Evolutionary conservation across 2,329 filamentous ascomycete genomes (phyloP).

Genomic region (Sporothrix pallida): DNA sequence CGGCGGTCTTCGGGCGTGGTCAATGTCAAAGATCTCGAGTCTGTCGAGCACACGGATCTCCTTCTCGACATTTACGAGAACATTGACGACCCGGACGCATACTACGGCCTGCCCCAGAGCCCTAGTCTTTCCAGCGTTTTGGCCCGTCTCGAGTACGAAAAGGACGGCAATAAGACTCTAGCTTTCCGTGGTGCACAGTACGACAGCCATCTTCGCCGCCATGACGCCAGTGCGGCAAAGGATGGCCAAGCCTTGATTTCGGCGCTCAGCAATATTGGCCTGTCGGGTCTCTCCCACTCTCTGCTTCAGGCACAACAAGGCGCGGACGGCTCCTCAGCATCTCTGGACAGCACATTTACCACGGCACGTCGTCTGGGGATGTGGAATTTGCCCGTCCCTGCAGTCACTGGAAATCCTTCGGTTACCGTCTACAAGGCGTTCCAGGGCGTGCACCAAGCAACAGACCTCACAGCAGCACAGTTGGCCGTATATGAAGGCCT

Average conservation of each 20-base stretch:
- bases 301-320: constrained; percentile 72
- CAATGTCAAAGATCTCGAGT: constrained; percentile 46
- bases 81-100: constrained; percentile 94
- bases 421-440: constrained; percentile 80
- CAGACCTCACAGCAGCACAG: constrained; percentile 59
- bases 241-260: constrained; percentile 75
- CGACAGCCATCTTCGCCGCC: constrained; percentile 77
- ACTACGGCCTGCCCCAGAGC: constrained; percentile 85
- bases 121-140: constrained; percentile 79
- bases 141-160: constrained; percentile 85
- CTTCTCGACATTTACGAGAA: constrained; percentile 85
- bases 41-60: constrained; percentile 66
- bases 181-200: constrained; percentile 90
- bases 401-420: constrained; percentile 64
- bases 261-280: constrained; percentile 78
- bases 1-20: constrained; percentile 68
- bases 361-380: constrained; percentile 84
- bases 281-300: constrained; percentile 84
- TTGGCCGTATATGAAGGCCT: constrained; percentile 68
- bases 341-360: constrained; percentile 74
- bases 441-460: constrained; percentile 74
- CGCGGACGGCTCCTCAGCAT: constrained; percentile 61
- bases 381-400: constrained; percentile 85
- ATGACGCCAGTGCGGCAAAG: constrained; percentile 57
- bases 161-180: constrained; percentile 82